Base-by-base conservation (phyloP, 1,284 basidiomycete genomes). In the Moesziomyces sp. region DNA sequence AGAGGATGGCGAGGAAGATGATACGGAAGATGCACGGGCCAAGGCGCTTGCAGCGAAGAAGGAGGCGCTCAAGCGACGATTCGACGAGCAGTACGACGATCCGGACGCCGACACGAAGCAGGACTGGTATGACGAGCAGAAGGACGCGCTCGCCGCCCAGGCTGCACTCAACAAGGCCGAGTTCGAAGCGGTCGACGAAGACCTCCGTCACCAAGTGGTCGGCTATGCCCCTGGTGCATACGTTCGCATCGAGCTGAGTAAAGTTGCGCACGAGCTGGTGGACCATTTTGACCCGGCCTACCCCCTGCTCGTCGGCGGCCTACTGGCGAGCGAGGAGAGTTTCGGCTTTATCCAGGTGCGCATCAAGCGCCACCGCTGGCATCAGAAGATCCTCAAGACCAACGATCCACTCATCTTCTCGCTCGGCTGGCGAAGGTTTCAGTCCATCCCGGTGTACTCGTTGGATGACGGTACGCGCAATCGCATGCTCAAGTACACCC, bases 401-500 rank as follows among this genome's bases (percentile, higher is more conserved):
- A 98, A 99, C 85, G 93, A 99, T 84, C 96, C 97, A 0, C 88
- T 99, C 68, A 93, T 99, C 77, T 90, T 99, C 85, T 96, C 93
- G 3, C 86, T 98, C 13, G 96, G 96, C 10, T 99, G 96, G 96
- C 87, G 97, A 52, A 88, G 96, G 21, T 99, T 99, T 87, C 96
- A 99, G 85, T 91, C 90, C 0, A 87, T 97, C 26, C 96, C 96
- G 0, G 91, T 98, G 74, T 99, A 98, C 85, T 94, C 93, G 24
- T 87, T 99, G 28, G 97, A 99, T 85, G 96, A 99, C 52, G 81
- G 81, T 7, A 81, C 76, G 52, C 70, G 97, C 28, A 98, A 99
- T 90, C 92, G 97, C 48, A 93, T 98, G 92, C 91, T 99, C 85
- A 99, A 99, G 87, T 99, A 99, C 84, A 98, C 97, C 0, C 96